These are phyloP conservation scores for Gymnopilus dilepis DNA, from an alignment of 768 basidiomycete species.

Conservation along the genomic window DNA sequence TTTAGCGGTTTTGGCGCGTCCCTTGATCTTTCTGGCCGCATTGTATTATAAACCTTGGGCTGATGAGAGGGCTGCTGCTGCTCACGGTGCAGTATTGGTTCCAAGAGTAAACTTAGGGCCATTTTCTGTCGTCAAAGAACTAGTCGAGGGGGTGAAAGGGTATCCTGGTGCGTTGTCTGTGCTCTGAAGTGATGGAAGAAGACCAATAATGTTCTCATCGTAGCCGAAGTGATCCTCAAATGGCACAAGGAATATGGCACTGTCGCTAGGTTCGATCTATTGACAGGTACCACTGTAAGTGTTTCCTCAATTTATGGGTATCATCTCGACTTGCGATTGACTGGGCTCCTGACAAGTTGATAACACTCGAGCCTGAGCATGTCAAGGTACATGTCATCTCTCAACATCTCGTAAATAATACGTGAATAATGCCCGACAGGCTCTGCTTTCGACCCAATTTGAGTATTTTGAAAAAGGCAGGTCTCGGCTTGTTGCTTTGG, in stretches of 20 bases:
- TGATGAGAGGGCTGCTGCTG: constrained; percentile 19
- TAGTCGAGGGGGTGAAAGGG: constrained; percentile 27
- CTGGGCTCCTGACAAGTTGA: constrained; percentile 32
- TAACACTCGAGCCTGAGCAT: constrained; percentile 51
- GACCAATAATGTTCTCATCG: not conserved
- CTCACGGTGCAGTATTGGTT: constrained; percentile 21
- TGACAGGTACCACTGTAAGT: constrained; percentile 24
- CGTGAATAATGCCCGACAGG: constrained; percentile 26
- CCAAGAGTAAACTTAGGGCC: constrained; percentile 22
- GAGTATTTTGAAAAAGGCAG: constrained; percentile 51
- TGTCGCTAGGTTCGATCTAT: constrained; percentile 33
- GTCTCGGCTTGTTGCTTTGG: no score
- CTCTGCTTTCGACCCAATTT: constrained; percentile 55
- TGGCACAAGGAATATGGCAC: constrained; percentile 37
- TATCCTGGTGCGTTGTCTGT: constrained; percentile 36
- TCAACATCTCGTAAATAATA: not conserved
- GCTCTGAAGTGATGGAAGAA: not conserved
- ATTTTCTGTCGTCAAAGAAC: constrained; percentile 13
- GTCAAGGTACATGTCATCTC: constrained; percentile 42
- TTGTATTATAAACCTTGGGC: constrained; percentile 12
- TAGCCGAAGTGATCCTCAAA: constrained; percentile 36
- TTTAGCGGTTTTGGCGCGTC: constrained; percentile 12
- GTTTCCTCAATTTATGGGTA: not conserved
- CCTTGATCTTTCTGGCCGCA: constrained; percentile 5
- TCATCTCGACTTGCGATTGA: not conserved